Base-by-base conservation (phyloP, 2,329 filamentous ascomycete species). In the Ceratocystis harringtonii region DNA sequence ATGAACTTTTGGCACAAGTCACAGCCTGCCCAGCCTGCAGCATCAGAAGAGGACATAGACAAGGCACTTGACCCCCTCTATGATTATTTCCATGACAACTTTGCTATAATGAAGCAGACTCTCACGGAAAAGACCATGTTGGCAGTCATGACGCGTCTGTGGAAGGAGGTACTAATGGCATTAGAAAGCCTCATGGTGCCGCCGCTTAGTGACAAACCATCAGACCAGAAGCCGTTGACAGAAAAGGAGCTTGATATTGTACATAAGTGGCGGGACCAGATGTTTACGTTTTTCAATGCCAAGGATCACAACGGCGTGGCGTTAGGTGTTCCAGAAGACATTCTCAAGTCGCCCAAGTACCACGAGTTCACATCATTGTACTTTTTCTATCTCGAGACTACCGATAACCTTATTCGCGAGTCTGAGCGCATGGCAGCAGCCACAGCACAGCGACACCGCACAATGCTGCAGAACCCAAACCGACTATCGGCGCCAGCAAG, bases 91-190 rank as follows among this genome's bases (percentile, higher is more conserved):
- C 90, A 99, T 73, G 92, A 96, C 73, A 99, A 99, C 72, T 99
- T 99, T 75, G 90, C 91, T 67, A 96, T 97, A 70, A 96, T 99
- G 92, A 96, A 97, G 77, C 86, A 94, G 75, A 96, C 92, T 0
- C 79, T 99, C 66, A 97, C 94, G 0, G 88, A 91, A 66, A 87
- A 90, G 66, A 95, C 94, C n/a, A 96, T 99, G 92, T 85, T 92
- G 70, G 92, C 94, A 73, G 94, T 99, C 71, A 99, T 99, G 94
- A 95, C 91, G 25, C 85, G 94, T 57, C 78, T 99, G 5, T 99
- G 94, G 94, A 99, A 99, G 76, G 94, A 99, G 74, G 92, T 96
- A 0, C 80, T 99, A 17, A 86, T 92, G 70, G 95, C 92, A 0
- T 88, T 97, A 69, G 94, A 99, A 76, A 83, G 84, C 45, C 80